Base-by-base conservation (phyloP, 2,329 filamentous ascomycete genomes). In the Aureobasidium sp. region DNA sequence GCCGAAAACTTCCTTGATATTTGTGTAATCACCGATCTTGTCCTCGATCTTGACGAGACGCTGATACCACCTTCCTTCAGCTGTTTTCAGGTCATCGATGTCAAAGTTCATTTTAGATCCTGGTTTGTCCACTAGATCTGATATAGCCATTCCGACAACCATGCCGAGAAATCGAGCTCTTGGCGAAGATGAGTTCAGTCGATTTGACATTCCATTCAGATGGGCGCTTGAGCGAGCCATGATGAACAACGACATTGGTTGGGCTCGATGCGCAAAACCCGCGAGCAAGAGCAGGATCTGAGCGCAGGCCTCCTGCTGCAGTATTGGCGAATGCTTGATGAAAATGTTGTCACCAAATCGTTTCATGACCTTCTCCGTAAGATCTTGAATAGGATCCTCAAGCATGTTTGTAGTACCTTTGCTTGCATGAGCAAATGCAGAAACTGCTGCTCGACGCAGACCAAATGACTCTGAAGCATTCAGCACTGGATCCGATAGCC, bases 301-400 rank as follows among this genome's bases (percentile, higher is more conserved):
- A 1, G 89, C 84, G 70, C 92, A 88, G 29, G 86, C 91, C 82
- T 97, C 90, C 80, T 99, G 94, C 69, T 92, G 89, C 42, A 94
- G 71, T n/a, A 89, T 84, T 5, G 92, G 87, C 0, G 88, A 84
- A 73, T 97, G 91, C 63, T 85, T 89, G 67, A 97, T 91, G 69
- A 91, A 96, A 12, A 97, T 78, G 55, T 88, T 85, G 68, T 97
- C 92, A 0, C 90, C 90, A 72, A 97, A 96, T 53, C 88, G 84
- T 42, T 78, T 79, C 53, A 96, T 77, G 53, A 81, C 84, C 69
- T 85, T 90, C 68, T 91, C 85, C 62, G 93, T 72, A 39, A 89
- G 76, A 79, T 79, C 63, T 76, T 81, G 51, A 81, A 78, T 42
- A 6, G 68, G 63, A 41, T 72, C 69, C 47, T 61, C 64, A 6